A percentile compares a stretch with the other conserved stretches of the same genome.
Conservation (phyloP, 2,329 filamentous ascomycete species). For the Colletotrichum tofieldiae region DNA sequence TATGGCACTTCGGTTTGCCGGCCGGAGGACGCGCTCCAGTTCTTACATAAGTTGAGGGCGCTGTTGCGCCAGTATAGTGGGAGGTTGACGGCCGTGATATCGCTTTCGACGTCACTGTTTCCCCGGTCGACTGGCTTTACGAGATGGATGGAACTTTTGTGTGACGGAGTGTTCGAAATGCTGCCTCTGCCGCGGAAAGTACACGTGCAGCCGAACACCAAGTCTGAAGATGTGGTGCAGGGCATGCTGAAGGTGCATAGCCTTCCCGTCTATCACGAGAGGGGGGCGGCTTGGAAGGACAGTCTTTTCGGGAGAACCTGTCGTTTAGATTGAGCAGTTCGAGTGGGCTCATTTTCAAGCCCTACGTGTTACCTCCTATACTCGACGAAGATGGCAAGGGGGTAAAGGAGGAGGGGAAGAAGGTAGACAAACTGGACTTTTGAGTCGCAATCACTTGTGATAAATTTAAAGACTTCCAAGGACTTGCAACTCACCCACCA, state of each 20-base stretch:
- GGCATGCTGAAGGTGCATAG: conserved; percentile 89
- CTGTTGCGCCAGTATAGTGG: conserved; percentile 78
- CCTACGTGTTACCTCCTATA: conserved; percentile 87
- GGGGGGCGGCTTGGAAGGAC: conserved; percentile 80
- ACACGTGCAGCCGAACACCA: conserved; percentile 65
- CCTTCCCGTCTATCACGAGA: conserved; percentile 88
- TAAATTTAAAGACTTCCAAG: neutral
- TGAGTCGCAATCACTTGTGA: conserved; percentile 54
- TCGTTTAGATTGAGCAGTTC: conserved; percentile 89
- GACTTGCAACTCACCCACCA: too few relatives aligned
- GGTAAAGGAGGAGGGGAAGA: conserved; percentile 67
- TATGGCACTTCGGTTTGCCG: conserved; percentile 80
- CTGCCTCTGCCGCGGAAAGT: conserved; percentile 75
- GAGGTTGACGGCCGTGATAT: conserved; percentile 80
- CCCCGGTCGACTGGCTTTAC: conserved; percentile 82
- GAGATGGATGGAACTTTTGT: conserved; percentile 88
- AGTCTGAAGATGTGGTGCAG: conserved; percentile 82
- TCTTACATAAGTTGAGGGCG: conserved; percentile 83
- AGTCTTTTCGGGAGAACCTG: conserved; percentile 84
- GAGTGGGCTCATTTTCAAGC: conserved; percentile 86
- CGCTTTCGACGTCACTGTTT: conserved; percentile 85
- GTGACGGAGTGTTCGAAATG: conserved; percentile 89
- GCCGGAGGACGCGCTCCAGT: conserved; percentile 83
- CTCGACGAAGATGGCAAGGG: conserved; percentile 75
- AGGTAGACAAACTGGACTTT: conserved; percentile 81